Evolutionary conservation across 2,329 filamentous ascomycete genomes (phyloP).

Genomic region (Catunica adiposa): DNA sequence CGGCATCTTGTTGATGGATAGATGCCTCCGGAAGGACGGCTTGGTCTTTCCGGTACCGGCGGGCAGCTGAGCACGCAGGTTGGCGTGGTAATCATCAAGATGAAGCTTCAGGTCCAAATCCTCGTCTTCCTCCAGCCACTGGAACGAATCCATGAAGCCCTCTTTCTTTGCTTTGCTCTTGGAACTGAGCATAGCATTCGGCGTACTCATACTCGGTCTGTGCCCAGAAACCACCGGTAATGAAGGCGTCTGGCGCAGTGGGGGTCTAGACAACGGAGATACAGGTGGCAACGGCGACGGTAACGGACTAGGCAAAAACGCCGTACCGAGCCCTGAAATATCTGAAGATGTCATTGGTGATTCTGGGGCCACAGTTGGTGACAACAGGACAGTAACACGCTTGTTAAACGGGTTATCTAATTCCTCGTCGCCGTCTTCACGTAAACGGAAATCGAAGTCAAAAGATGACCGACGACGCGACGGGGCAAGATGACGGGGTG

Average conservation of each 20-base stretch:
- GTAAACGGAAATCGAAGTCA: constrained; percentile 6
- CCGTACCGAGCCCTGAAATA: neutral
- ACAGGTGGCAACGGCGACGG: neutral
- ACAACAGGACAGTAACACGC: constrained; percentile 9
- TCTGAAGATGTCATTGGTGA: constrained; percentile 7
- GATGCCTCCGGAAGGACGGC: constrained; percentile 50
- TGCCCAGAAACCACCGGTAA: constrained; percentile 20
- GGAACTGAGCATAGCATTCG: constrained; percentile 16
- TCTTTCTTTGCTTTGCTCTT: constrained; percentile 24
- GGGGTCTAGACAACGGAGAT: constrained; percentile 5
- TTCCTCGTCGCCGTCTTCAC: constrained; percentile 12
- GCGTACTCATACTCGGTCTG: constrained; percentile 11
- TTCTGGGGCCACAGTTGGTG: constrained; percentile 8
- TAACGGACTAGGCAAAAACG: constrained; percentile 5
- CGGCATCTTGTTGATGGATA: constrained; percentile 54
- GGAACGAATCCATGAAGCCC: constrained; percentile 49
- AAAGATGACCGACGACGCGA: constrained; percentile 15
- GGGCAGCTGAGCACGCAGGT: constrained; percentile 36
- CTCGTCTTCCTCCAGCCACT: constrained; percentile 58
- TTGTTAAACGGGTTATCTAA: constrained; percentile 13
- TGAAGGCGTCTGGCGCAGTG: constrained; percentile 17
- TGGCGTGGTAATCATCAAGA: constrained; percentile 54
- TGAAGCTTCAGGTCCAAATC: constrained; percentile 50
- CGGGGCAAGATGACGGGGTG: constrained; percentile 31
- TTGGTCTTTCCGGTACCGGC: constrained; percentile 29